Conservation (phyloP, 192 early-diverging fungal species). For the Helicostylum pulchrum region DNA sequence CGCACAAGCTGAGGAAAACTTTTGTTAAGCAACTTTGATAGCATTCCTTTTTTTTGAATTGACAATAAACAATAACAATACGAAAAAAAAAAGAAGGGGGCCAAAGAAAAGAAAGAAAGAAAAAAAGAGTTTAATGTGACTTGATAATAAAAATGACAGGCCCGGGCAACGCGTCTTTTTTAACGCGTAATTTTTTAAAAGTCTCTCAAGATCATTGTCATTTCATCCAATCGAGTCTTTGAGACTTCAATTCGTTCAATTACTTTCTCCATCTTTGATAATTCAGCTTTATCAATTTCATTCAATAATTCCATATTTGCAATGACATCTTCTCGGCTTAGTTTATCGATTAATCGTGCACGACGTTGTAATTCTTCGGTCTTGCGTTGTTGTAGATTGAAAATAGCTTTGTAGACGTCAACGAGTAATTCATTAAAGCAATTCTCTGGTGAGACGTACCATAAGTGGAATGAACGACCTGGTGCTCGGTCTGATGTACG, state of each 20-base stretch:
- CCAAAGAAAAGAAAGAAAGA: too few species aligned
- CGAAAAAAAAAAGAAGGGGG: too few species aligned
- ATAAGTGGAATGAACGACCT: constrained; percentile 68
- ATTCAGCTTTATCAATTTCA: constrained; percentile 45
- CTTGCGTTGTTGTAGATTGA: constrained; percentile 52
- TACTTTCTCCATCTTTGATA: constrained; percentile 37
- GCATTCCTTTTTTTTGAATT: too few species aligned
- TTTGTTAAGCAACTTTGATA: too few species aligned
- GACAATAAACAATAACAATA: too few species aligned
- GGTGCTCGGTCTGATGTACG: constrained; percentile 67
- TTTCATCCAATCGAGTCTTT: constrained; percentile 38
- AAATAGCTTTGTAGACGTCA: constrained; percentile 52
- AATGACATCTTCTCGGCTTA: constrained; percentile 60
- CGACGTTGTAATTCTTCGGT: constrained; percentile 46
- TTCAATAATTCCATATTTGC: constrained; percentile 50
- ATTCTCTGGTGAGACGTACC: constrained; percentile 52
- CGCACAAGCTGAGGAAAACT: too few species aligned
- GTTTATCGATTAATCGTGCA: constrained; percentile 53
- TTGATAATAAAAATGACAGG: too few species aligned
- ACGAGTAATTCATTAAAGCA: constrained; percentile 46
- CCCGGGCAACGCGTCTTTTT: background rate
- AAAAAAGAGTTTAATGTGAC: too few species aligned
- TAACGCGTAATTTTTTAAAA: constrained; percentile 25
- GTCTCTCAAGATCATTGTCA: constrained; percentile 43
- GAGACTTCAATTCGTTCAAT: constrained; percentile 48